A percentile compares a stretch with the other conserved stretches of the same genome.
These are phyloP conservation scores for Fallopia convolvulus DNA, from an alignment of 148 eudicot genomes.

Conservation along the genomic window DNA sequence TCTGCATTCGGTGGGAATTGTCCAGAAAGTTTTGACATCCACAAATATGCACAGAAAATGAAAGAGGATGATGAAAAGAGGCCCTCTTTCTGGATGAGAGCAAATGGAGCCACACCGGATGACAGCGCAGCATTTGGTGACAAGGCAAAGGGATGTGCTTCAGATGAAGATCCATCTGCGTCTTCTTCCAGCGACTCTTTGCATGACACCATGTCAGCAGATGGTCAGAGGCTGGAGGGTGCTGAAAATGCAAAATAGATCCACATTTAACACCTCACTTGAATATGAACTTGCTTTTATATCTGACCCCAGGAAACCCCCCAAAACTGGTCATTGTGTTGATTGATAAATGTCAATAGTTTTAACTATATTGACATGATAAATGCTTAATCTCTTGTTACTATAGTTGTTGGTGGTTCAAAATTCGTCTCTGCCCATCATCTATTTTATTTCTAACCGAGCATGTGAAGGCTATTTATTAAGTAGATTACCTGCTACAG, in stretches of 20 bases:
- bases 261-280: not conserved
- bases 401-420: not conserved
- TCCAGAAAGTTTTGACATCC: conserved; percentile 45
- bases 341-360: not conserved
- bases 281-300: too few relatives aligned
- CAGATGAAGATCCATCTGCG: not conserved
- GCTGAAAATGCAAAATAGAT: not conserved
- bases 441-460: too few relatives aligned
- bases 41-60: conserved; percentile 68
- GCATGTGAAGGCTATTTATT: too few relatives aligned
- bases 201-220: not conserved
- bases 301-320: not conserved
- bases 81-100: conserved; percentile 26
- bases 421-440: not conserved
- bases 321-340: not conserved
- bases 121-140: not conserved
- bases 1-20: conserved; percentile 68
- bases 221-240: not conserved
- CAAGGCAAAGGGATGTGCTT: not conserved
- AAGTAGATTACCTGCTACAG: too few relatives aligned
- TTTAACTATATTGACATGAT: not conserved
- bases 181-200: not conserved
- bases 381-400: not conserved
- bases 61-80: conserved; percentile 68
- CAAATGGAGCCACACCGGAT: not conserved